A percentile compares a stretch with the other conserved stretches of the same genome.
Evolutionary conservation across 805 yeast species (phyloP).

Genomic region (Saturnispora quitensis): DNA sequence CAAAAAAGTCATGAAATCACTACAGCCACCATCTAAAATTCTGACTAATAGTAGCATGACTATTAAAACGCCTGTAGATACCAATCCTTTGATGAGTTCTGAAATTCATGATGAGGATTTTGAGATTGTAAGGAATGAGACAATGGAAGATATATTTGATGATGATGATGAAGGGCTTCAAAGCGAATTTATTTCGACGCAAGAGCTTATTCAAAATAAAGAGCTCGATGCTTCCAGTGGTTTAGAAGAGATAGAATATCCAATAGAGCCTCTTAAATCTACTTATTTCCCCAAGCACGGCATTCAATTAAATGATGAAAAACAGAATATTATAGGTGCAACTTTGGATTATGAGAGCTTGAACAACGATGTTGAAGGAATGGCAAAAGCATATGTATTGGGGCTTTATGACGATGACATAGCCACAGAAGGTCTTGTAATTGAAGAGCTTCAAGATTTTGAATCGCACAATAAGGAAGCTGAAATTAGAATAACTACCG

Average conservation of each 20-base stretch:
- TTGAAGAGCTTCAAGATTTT: slow-evolving; percentile 47
- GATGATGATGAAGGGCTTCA: slow-evolving; percentile 14
- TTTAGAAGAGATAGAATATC: background rate
- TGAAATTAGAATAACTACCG: slow-evolving; percentile 25
- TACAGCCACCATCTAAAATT: slow-evolving; percentile 1
- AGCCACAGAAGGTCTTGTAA: slow-evolving; percentile 45
- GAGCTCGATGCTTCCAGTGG: slow-evolving; percentile 2
- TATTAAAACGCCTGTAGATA: slow-evolving; percentile 15
- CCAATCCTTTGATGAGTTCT: slow-evolving; percentile 15
- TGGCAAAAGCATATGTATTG: slow-evolving; percentile 51
- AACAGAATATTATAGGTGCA: slow-evolving; percentile 18
- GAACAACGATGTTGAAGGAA: slow-evolving; percentile 40
- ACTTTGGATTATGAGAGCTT: slow-evolving; percentile 34
- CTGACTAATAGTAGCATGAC: background rate
- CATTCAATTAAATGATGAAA: background rate
- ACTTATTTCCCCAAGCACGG: slow-evolving; percentile 10
- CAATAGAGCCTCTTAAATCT: background rate
- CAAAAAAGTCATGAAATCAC: slow-evolving; percentile 11
- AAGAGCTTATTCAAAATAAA: background rate
- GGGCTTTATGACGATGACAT: slow-evolving; percentile 58
- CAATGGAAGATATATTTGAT: slow-evolving; percentile 14
- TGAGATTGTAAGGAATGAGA: slow-evolving; percentile 16
- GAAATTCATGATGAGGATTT: slow-evolving; percentile 16
- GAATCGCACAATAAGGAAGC: slow-evolving; percentile 40
- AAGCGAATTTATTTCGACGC: slow-evolving; percentile 4